A percentile compares a stretch with the other conserved stretches of the same genome.
phyloP scores from a whole-genome alignment of 805 yeast genomes.

The Kodamaea restingae region DNA sequence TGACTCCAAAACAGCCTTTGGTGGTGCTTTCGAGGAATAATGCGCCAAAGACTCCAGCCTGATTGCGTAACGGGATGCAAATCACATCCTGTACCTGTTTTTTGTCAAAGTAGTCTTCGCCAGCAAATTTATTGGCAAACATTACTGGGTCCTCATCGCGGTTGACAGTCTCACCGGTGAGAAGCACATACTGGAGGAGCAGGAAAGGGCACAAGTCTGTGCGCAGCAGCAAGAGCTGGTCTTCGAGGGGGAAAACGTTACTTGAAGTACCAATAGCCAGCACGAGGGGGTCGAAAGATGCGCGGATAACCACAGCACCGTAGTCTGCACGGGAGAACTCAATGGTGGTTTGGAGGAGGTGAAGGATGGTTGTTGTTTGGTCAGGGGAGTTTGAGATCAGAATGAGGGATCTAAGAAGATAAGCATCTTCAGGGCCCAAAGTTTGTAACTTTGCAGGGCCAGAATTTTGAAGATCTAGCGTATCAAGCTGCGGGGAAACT shows the following conservation, averaged over 20 bases:
- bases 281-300: slow-evolving; percentile 17
- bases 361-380: slow-evolving; percentile 32
- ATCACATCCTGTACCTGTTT: slow-evolving; percentile 32
- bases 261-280: slow-evolving; percentile 27
- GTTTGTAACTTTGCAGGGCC: too few relatives aligned
- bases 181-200: slow-evolving; percentile 36
- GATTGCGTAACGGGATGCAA: slow-evolving; percentile 45
- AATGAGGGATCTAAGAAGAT: too few relatives aligned
- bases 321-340: slow-evolving; percentile 31
- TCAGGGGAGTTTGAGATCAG: slow-evolving; percentile 47
- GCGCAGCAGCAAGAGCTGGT: slow-evolving; percentile 35
- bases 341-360: slow-evolving; percentile 37
- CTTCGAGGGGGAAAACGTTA: slow-evolving; percentile 20
- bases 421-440: too few relatives aligned
- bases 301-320: slow-evolving; percentile 28
- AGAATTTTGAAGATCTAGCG: too few relatives aligned
- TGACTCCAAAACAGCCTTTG: slow-evolving; percentile 21
- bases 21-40: slow-evolving; percentile 36
- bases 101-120: slow-evolving; percentile 39
- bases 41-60: slow-evolving; percentile 41
- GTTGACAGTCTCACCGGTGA: slow-evolving; percentile 33
- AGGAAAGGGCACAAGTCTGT: slow-evolving; percentile 42
- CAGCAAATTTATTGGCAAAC: slow-evolving; percentile 31
- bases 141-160: slow-evolving; percentile 32
- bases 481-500: too few relatives aligned